phyloP scores from a whole-genome alignment of 129 eudicot genomes.

The Ambrosia artemisiifolia region DNA sequence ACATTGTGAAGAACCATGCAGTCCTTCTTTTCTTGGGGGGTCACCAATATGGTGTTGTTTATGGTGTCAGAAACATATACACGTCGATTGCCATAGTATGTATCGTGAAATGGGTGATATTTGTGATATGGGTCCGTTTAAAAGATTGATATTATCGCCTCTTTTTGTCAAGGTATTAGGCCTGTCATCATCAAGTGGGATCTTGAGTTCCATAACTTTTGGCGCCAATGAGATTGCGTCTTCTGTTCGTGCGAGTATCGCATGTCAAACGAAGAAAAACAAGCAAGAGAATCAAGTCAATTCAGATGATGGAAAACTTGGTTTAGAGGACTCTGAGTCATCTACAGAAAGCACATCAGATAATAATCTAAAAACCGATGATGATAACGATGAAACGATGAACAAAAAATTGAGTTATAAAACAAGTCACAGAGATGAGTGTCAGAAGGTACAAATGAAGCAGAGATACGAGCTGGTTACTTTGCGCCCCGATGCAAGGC shows the following conservation, averaged over 20 bases:
- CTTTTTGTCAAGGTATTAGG: conserved; percentile 63
- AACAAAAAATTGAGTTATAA: conserved; percentile 44
- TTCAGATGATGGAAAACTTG: conserved; percentile 38
- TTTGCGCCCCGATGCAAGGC: conserved; percentile 75
- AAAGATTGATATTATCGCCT: conserved; percentile 75
- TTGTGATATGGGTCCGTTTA: conserved; percentile 78
- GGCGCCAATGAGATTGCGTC: conserved; percentile 56
- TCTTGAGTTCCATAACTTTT: conserved; percentile 53
- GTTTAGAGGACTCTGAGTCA: conserved; percentile 32
- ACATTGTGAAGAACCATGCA: conserved; percentile 90
- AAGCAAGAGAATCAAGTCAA: conserved; percentile 50
- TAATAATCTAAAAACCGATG: conserved; percentile 28
- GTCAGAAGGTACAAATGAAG: conserved; percentile 30
- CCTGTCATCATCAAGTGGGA: conserved; percentile 36
- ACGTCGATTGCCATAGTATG: conserved; percentile 79
- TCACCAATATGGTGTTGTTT: conserved; percentile 92
- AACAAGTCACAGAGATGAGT: conserved; percentile 68
- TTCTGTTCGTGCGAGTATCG: conserved; percentile 58
- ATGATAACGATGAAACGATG: conserved; percentile 34
- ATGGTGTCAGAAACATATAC: conserved; percentile 87
- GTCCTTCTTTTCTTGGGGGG: conserved; percentile 76
- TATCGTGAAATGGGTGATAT: conserved; percentile 64
- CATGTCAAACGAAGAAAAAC: conserved; percentile 72
- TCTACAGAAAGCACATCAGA: conserved; percentile 54
- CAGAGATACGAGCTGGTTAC: conserved; percentile 52